Evolutionary conservation across 495 filamentous ascomycete genomes (phyloP).

Genomic region (Lasiosphaeriaceae sp.): DNA sequence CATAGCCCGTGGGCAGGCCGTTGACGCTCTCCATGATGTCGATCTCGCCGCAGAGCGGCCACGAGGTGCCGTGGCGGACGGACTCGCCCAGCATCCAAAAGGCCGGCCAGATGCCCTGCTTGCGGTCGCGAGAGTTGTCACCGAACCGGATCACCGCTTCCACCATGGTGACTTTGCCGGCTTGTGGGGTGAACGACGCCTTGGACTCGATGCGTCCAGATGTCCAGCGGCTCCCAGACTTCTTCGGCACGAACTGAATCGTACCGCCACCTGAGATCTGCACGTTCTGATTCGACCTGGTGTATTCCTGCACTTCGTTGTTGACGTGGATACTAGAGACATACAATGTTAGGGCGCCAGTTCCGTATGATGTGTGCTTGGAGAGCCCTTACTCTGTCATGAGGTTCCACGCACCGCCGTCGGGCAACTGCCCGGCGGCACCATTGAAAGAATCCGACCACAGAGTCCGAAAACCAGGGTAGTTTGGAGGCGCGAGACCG

Average conservation of each 20-base stretch:
- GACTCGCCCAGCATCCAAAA: slow-evolving; percentile 51
- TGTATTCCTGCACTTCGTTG: slow-evolving; percentile 44
- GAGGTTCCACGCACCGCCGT: slow-evolving; percentile 33
- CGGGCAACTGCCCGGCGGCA: slow-evolving; percentile 15
- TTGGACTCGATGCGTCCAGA: slow-evolving; percentile 48
- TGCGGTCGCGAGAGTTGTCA: slow-evolving; percentile 19
- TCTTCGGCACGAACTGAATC: slow-evolving; percentile 43
- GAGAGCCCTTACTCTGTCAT: slow-evolving; percentile 25
- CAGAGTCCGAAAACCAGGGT: slow-evolving; percentile 22
- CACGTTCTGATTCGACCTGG: slow-evolving; percentile 37
- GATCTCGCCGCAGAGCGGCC: slow-evolving; percentile 49
- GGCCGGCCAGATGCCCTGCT: slow-evolving; percentile 52
- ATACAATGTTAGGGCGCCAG: not conserved
- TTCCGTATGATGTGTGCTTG: not conserved
- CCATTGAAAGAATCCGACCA: slow-evolving; percentile 29
- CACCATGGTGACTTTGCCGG: slow-evolving; percentile 38
- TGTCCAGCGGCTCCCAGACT: slow-evolving; percentile 39
- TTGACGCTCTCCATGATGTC: slow-evolving; percentile 52
- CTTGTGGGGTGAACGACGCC: slow-evolving; percentile 35
- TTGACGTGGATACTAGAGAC: slow-evolving; percentile 34
- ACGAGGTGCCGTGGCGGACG: slow-evolving; percentile 45
- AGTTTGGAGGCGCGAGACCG: slow-evolving; percentile 16
- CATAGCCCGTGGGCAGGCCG: slow-evolving; percentile 39
- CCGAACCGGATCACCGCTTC: slow-evolving; percentile 43
- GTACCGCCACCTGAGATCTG: slow-evolving; percentile 45